These are phyloP conservation scores for Blakeslea trispora DNA, from an alignment of 371 early-diverging fungal species.

Conservation along the genomic window DNA sequence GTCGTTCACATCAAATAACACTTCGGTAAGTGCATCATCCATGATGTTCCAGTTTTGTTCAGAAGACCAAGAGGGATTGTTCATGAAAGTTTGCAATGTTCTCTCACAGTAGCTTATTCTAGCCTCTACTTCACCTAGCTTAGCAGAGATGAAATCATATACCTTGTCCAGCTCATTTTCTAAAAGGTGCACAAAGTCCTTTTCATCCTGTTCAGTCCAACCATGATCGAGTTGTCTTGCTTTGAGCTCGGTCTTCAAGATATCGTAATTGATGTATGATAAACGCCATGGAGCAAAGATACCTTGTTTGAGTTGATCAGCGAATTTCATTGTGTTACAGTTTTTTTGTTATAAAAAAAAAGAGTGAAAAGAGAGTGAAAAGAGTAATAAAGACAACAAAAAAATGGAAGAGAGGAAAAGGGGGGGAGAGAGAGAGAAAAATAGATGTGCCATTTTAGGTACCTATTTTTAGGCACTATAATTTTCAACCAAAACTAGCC, in stretches of 20 bases:
- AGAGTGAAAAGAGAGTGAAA: background rate
- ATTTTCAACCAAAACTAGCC: too few species aligned
- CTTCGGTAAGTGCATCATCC: conserved; percentile 51
- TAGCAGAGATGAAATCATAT: conserved; percentile 70
- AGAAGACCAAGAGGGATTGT: conserved; percentile 41
- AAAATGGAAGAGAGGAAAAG: too few species aligned
- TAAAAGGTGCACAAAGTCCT: conserved; percentile 67
- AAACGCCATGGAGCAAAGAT: conserved; percentile 48
- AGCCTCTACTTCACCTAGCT: conserved; percentile 76
- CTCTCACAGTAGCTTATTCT: conserved; percentile 84
- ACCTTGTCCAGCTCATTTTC: conserved; percentile 88
- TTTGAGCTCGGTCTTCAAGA: conserved; percentile 40
- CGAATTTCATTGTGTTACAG: conserved; percentile 36
- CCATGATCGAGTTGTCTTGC: conserved; percentile 35
- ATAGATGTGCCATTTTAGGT: background rate
- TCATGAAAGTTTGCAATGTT: conserved; percentile 58
- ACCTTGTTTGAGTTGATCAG: conserved; percentile 31
- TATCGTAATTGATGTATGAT: conserved; percentile 41
- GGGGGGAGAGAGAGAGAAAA: background rate
- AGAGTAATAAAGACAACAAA: too few species aligned
- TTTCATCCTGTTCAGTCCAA: conserved; percentile 71
- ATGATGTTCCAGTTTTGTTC: conserved; percentile 47
- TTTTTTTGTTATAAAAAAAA: conserved; percentile 21
- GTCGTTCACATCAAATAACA: conserved; percentile 76
- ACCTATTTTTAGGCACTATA: too few species aligned